Conservation (phyloP, 257 asterid species). For the Solanum habrochaites region DNA sequence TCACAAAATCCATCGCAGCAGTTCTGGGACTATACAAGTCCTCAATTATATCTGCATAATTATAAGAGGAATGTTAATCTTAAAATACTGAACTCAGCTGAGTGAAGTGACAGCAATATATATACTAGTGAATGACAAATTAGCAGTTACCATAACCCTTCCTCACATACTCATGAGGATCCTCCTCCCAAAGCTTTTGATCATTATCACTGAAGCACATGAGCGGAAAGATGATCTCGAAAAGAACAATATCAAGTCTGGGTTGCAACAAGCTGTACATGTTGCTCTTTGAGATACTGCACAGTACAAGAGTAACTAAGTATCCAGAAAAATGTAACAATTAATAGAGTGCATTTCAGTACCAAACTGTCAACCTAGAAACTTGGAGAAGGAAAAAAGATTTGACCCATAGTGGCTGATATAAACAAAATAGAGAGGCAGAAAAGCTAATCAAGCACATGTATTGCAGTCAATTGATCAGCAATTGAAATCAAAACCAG, state of each 20-base stretch:
- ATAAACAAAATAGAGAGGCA: not conserved
- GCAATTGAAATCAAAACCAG: not conserved
- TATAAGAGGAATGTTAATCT: not conserved
- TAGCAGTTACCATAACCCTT: conserved; percentile 87
- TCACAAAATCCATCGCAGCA: conserved; percentile 99
- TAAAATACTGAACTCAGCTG: not conserved
- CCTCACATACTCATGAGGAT: conserved; percentile 97
- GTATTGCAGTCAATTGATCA: not conserved
- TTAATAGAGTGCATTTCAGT: not conserved
- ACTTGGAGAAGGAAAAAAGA: not conserved
- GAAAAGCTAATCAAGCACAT: not conserved
- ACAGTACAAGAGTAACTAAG: conserved; percentile 5
- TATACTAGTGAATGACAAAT: not conserved
- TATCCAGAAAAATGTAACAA: conserved; percentile 5
- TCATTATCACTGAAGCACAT: conserved; percentile 97
- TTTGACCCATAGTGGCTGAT: not conserved
- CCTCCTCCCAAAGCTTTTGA: conserved; percentile 96
- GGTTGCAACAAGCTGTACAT: conserved; percentile 89
- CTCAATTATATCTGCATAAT: conserved; percentile 76
- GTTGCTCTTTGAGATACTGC: conserved; percentile 79
- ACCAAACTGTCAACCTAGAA: not conserved
- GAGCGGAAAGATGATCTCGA: conserved; percentile 88
- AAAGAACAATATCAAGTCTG: conserved; percentile 71
- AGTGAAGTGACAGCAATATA: not conserved
- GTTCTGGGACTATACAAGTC: conserved; percentile 97